Percentiles rank a stretch among this genome's conserved stretches.
Evolutionary conservation across 2,329 filamentous ascomycete genomes (phyloP).

Genomic region (Fusarium verticillioides): DNA sequence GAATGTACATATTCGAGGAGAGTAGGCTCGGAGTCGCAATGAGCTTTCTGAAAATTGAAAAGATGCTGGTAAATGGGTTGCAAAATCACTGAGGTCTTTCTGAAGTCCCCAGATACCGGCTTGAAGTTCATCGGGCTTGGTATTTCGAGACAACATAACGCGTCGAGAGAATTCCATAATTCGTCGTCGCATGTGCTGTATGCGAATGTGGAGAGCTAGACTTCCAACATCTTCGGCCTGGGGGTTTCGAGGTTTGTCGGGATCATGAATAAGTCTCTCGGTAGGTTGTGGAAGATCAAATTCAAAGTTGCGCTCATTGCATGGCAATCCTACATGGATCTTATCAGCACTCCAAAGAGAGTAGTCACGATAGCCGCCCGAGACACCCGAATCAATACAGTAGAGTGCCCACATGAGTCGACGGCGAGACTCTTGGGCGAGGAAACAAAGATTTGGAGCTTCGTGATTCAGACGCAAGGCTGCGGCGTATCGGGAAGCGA

Average conservation of each 20-base stretch:
- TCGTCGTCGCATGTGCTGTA: conserved; percentile 64
- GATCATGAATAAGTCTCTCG: conserved; percentile 60
- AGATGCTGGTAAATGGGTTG: conserved; percentile 62
- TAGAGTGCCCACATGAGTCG: conserved; percentile 59
- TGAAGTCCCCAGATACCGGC: conserved; percentile 58
- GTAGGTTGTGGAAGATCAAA: conserved; percentile 67
- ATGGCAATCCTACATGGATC: conserved; percentile 56
- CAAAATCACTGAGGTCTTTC: conserved; percentile 64
- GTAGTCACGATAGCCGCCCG: conserved; percentile 57
- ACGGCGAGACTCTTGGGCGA: conserved; percentile 56
- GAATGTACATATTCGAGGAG: conserved; percentile 66
- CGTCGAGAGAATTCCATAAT: conserved; percentile 66
- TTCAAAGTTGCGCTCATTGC: conserved; percentile 61
- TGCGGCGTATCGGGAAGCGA: conserved; percentile 56
- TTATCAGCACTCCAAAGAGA: conserved; percentile 56
- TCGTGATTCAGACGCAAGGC: conserved; percentile 58
- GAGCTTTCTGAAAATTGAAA: conserved; percentile 69
- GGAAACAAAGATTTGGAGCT: conserved; percentile 52
- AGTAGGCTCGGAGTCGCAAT: conserved; percentile 65
- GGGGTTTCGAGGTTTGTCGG: conserved; percentile 50
- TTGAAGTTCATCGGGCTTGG: conserved; percentile 57
- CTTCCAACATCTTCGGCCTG: conserved; percentile 65
- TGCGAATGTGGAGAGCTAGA: conserved; percentile 65
- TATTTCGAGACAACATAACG: conserved; percentile 49
- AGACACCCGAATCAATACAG: conserved; percentile 56